A percentile compares a stretch with the other conserved stretches of the same genome.
Evolutionary conservation across 331 rosid genomes (phyloP).

Genomic region (Malus hybrid): DNA sequence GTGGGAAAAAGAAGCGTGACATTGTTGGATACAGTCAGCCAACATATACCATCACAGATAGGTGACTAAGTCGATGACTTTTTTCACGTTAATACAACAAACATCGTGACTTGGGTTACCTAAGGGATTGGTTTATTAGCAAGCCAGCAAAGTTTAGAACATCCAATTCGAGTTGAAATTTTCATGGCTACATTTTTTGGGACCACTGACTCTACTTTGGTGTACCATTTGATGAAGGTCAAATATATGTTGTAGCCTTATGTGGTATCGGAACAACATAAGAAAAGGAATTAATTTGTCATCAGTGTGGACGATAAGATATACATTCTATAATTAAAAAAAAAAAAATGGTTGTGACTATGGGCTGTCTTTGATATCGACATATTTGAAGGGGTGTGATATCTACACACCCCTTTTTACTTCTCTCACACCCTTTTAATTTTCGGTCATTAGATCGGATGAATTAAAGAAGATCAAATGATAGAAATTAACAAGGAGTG

Average conservation of each 20-base stretch:
- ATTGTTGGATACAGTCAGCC: slow-evolving; percentile 14
- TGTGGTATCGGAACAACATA: accelerated
- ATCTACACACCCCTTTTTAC: too few relatives aligned
- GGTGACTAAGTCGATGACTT: not conserved
- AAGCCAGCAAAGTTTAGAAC: too few relatives aligned
- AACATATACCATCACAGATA: not conserved
- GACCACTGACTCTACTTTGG: accelerated
- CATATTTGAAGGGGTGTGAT: slow-evolving; percentile 4
- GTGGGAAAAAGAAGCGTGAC: not conserved
- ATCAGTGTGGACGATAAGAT: too few relatives aligned
- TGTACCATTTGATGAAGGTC: accelerated
- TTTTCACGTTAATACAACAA: not conserved
- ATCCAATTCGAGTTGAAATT: too few relatives aligned
- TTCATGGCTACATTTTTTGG: accelerated
- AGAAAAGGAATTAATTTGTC: accelerated
- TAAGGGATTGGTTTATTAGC: too few relatives aligned
- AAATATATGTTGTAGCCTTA: too few relatives aligned
- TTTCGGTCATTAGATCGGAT: too few relatives aligned
- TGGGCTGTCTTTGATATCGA: slow-evolving; percentile 23
- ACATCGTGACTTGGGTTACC: too few relatives aligned
- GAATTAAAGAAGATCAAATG: too few relatives aligned
- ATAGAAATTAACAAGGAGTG: too few relatives aligned
- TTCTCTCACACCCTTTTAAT: too few relatives aligned
- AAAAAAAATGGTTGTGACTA: not conserved
- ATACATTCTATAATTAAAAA: too few relatives aligned